phyloP scores from a whole-genome alignment of 345 rosid species.

The Nasturtium officinale region DNA sequence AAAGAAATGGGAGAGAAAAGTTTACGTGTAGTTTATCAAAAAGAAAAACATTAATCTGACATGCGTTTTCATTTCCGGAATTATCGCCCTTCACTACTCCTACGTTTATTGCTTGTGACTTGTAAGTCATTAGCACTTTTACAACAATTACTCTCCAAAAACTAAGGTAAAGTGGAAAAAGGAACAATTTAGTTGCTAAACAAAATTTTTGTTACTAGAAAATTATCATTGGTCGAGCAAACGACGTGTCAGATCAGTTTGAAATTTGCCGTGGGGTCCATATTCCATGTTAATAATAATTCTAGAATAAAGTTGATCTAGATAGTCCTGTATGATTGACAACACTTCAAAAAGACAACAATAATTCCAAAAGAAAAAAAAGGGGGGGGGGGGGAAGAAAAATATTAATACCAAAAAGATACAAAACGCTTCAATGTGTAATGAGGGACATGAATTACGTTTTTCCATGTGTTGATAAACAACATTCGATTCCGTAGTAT shows the following conservation, averaged over 20 bases:
- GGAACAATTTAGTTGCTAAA: neutral
- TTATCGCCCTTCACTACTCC: conserved; percentile 32
- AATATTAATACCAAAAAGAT: neutral
- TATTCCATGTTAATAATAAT: conserved; percentile 13
- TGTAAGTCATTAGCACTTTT: conserved; percentile 1
- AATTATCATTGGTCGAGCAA: conserved; percentile 22
- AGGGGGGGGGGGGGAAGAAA: too few species aligned
- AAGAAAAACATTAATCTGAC: conserved; percentile 23
- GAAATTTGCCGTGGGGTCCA: conserved; percentile 25
- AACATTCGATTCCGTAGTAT: conserved; percentile 11
- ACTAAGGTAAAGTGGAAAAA: conserved; percentile 25
- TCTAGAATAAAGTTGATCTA: conserved; percentile 27
- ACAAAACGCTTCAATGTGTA: conserved; percentile 34
- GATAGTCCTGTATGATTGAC: conserved; percentile 28
- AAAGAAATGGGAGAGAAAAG: conserved; percentile 10
- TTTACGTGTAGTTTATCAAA: conserved; percentile 33
- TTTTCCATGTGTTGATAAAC: conserved; percentile 30
- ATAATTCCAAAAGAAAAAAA: conserved; percentile 1
- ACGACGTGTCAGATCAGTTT: conserved; percentile 36
- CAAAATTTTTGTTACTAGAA: neutral
- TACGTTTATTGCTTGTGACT: neutral
- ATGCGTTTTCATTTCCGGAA: conserved; percentile 34
- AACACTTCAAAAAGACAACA: conserved; percentile 15
- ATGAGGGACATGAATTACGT: conserved; percentile 27
- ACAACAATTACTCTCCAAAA: conserved; percentile 23